Base-by-base conservation (phyloP, 495 filamentous ascomycete species). In the Clohesyomyces aquaticus region DNA sequence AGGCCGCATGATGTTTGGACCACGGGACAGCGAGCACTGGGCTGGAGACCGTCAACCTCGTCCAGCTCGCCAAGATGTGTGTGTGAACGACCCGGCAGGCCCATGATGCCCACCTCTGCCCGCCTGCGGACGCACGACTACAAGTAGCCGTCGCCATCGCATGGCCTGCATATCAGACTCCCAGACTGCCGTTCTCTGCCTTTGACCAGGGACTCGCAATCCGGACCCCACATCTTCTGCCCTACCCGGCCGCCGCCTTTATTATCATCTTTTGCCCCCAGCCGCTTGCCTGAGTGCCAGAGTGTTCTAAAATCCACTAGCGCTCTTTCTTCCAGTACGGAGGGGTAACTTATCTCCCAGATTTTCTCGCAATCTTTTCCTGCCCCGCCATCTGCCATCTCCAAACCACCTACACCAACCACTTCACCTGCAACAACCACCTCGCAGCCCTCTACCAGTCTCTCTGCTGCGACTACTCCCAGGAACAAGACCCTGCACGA, bases 11-110 rank as follows among this genome's bases (percentile, higher is more conserved):
- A 68, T 55, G 22, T 55, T 42, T 2, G 25, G 32, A 61, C 55
- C 70, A 72, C 70, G 64, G 63, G 70, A 72, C 59, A 58, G n/a
- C n/a, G n/a, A n/a, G n/a, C n/a, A 9, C 35, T 59, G 58, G 28
- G n/a, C 57, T 48, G 51, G 48, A 23, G n/a, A n/a, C n/a, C n/a
- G n/a, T n/a, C n/a, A n/a, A n/a, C n/a, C 29, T 29, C 12, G 14
- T 10, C 22, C 56, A 66, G 46, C 52, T n/a, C 42, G 32, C 64
- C 64, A 55, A 52, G 50, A 22, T 49, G 48, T 59, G 62, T 38
- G 35, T 53, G 51, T 16, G 53, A 18, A 25, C 1, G 28, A 14
- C 16, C 32, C 52, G 25, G 35, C 26, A 14, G n/a, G 28, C 46
- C 49, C 32, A 55, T 48, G 16, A 63, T 61, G 48, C 48, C 27